A percentile compares a stretch with the other conserved stretches of the same genome.
phyloP scores from a whole-genome alignment of 2,329 filamentous ascomycete genomes.

The Colletotrichum kahawae region DNA sequence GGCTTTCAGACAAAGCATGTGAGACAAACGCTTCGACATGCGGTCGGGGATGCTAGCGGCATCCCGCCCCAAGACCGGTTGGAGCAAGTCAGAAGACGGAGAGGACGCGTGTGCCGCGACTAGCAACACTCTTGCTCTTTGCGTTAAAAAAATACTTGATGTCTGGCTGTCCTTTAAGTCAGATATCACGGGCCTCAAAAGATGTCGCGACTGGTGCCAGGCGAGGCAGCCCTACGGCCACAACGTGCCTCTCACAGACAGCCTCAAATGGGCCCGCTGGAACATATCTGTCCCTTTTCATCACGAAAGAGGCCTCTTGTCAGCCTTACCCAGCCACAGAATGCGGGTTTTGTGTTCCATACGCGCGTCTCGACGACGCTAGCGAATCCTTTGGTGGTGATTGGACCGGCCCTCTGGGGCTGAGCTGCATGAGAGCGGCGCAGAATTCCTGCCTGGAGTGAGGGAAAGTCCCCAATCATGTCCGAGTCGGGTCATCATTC shows the following conservation, averaged over 20 bases:
- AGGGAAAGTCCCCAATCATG: not conserved
- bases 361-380: slow-evolving; percentile 12
- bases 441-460: slow-evolving; percentile 4
- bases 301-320: slow-evolving; percentile 7
- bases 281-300: not conserved
- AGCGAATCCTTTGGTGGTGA: not conserved
- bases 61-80: not conserved
- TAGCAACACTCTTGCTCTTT: not conserved
- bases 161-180: not conserved
- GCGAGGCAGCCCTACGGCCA: not conserved
- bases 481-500: not conserved
- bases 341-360: not conserved
- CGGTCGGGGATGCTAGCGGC: not conserved
- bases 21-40: not conserved
- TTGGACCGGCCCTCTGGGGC: not conserved
- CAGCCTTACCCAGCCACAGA: slow-evolving; percentile 19
- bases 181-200: not conserved
- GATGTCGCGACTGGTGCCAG: not conserved
- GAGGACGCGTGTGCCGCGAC: not conserved
- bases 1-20: not conserved
- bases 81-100: not conserved
- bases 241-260: not conserved
- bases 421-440: slow-evolving; percentile 8
- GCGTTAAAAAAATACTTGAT: not conserved
- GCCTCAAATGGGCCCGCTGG: not conserved